Conservation (phyloP, 768 basidiomycete genomes). For the Trametes sanguinea region DNA sequence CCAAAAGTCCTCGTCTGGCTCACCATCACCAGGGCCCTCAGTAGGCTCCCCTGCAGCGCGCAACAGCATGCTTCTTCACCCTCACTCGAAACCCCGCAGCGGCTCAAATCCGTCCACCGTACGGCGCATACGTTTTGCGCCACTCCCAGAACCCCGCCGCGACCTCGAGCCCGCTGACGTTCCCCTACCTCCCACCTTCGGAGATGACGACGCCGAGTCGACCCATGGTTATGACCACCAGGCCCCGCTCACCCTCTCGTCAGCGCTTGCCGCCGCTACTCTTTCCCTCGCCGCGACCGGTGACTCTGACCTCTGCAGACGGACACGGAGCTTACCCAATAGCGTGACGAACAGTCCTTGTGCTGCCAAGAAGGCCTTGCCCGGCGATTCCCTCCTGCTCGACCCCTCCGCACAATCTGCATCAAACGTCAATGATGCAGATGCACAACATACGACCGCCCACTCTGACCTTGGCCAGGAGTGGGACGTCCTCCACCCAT, state of each 20-base stretch:
- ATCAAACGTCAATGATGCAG: slow-evolving; percentile 11
- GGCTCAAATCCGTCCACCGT: slow-evolving; percentile 22
- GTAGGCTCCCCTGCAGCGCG: neutral
- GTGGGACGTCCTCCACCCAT: slow-evolving; percentile 22
- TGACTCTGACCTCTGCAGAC: slow-evolving; percentile 26
- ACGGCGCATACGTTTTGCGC: slow-evolving; percentile 75
- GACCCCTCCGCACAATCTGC: slow-evolving; percentile 12
- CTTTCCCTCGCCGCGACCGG: slow-evolving; percentile 29
- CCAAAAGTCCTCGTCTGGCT: slow-evolving; percentile 19
- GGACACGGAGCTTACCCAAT: slow-evolving; percentile 22
- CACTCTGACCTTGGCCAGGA: slow-evolving; percentile 22
- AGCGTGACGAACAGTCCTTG: slow-evolving; percentile 22
- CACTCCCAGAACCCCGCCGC: slow-evolving; percentile 75
- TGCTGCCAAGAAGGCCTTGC: slow-evolving; percentile 7
- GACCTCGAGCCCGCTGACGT: slow-evolving; percentile 42
- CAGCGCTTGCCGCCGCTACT: slow-evolving; percentile 20
- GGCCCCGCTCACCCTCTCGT: slow-evolving; percentile 21
- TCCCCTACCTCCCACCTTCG: slow-evolving; percentile 35
- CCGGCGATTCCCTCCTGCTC: slow-evolving; percentile 2
- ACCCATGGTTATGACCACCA: slow-evolving; percentile 19
- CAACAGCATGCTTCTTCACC: slow-evolving; percentile 9
- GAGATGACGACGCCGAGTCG: slow-evolving; percentile 28
- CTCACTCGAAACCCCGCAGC: slow-evolving; percentile 13
- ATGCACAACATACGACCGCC: slow-evolving; percentile 11
- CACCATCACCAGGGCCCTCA: slow-evolving; percentile 15